phyloP scores from a whole-genome alignment of 1,284 basidiomycete genomes.

The Naganishia sp. region DNA sequence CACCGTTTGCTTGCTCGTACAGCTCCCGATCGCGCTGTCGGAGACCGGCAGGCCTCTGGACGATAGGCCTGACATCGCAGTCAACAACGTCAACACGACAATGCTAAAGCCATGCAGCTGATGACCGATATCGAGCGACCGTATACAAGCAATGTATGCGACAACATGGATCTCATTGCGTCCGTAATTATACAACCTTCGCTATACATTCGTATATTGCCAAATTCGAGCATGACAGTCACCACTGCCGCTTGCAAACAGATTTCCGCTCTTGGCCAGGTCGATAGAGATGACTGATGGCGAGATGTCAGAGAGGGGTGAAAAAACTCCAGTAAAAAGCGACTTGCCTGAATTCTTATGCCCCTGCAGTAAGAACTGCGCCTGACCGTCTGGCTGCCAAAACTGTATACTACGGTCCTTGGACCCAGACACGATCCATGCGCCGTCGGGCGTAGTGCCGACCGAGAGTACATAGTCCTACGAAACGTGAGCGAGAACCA shows the following conservation, averaged over 20 bases:
- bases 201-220: slow-evolving; percentile 49
- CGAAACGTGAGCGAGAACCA: background rate
- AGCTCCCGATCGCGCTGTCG: too few relatives aligned
- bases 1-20: too few relatives aligned
- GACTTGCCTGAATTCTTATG: slow-evolving; percentile 78
- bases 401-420: slow-evolving; percentile 88
- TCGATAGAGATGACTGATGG: slow-evolving; percentile 76
- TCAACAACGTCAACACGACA: too few relatives aligned
- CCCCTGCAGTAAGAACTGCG: slow-evolving; percentile 82
- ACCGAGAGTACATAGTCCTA: slow-evolving; percentile 56
- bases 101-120: too few relatives aligned
- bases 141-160: background rate
- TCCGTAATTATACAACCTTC: slow-evolving; percentile 6
- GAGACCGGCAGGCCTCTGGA: too few relatives aligned
- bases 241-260: slow-evolving; percentile 82
- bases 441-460: slow-evolving; percentile 77
- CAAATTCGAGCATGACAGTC: slow-evolving; percentile 82
- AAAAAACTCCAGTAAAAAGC: slow-evolving; percentile 12
- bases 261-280: slow-evolving; percentile 69
- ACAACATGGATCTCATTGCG: background rate
- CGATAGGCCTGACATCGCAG: too few relatives aligned
- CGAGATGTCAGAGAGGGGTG: background rate
- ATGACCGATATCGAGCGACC: too few relatives aligned
- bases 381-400: slow-evolving; percentile 75
- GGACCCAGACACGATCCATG: slow-evolving; percentile 85